Base-by-base conservation (phyloP, 345 rosid species). In the Eucalyptus melliodora region DNA sequence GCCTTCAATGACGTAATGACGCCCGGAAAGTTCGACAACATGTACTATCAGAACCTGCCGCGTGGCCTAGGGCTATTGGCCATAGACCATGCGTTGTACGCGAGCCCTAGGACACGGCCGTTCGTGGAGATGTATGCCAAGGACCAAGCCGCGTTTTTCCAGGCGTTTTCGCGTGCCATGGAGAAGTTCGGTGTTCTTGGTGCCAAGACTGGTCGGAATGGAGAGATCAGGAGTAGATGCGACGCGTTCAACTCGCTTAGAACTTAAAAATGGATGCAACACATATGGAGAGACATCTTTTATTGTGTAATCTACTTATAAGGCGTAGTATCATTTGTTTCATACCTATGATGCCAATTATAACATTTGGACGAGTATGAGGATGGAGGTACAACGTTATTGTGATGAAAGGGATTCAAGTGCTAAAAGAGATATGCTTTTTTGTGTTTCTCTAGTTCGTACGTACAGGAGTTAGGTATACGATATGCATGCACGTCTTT, bases 1-100 rank as follows among this genome's bases (percentile, higher is more conserved):
- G 99, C 96, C 47, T 96, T 97, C 88, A 98, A 98, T 89, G 99
- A 98, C 80, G 93, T 98, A 14, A 98, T 96, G 98, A 94, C 96
- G 42, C 99, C 99, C 5, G 95, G 95, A 88, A 95, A 95, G 89
- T 97, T 97, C 87, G 99, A 97, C 87, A 97, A 97, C 77, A n/a
- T 91, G 92, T 97, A 96, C 88, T 97, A 88, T 88, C 96, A 97
- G 93, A 97, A 97, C 88, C 87, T 97, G 86, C 96, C 94, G 0
- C 96, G 94, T 15, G 99, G 99, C 40, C 91, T 97, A 86, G 99
- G 98, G 44, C 89, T 97, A 24, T 89, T 97, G 86, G 89, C 95
- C 37, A 95, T 99, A n/a, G 99, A 97, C 93, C 98, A 95, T 88
- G 97, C 93, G 44, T 72, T 97, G 87, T 87, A 86, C 16, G 86